A percentile compares a stretch with the other conserved stretches of the same genome.
These are phyloP conservation scores for Mortierella sp. DNA, from an alignment of 371 early-diverging fungal species.

Conservation along the genomic window DNA sequence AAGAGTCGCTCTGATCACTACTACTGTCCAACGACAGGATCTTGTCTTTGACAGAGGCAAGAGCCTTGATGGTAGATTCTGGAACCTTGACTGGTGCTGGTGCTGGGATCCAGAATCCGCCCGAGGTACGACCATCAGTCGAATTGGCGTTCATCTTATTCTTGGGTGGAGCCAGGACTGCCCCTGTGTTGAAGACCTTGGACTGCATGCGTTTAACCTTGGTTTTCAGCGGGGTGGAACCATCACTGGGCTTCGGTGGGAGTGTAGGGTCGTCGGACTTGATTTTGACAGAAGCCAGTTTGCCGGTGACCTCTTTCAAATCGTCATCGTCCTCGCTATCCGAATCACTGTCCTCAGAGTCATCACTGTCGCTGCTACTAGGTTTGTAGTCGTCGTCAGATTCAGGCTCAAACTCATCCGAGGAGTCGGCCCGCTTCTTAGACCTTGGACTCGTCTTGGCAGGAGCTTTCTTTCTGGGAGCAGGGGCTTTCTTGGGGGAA, in stretches of 20 bases:
- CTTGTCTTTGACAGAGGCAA: slow-evolving; percentile 28
- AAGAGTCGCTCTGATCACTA: slow-evolving; percentile 1
- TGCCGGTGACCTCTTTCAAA: slow-evolving; percentile 26
- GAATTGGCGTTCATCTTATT: slow-evolving; percentile 28
- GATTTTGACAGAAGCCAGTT: slow-evolving; percentile 46
- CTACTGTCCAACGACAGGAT: slow-evolving; percentile 7
- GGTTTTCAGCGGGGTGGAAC: slow-evolving; percentile 4
- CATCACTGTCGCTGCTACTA: slow-evolving; percentile 9
- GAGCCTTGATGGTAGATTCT: slow-evolving; percentile 38
- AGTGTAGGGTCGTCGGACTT: slow-evolving; percentile 28
- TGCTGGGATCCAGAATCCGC: slow-evolving; percentile 47
- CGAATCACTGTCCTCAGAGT: slow-evolving; percentile 8
- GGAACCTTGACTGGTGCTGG: slow-evolving; percentile 41
- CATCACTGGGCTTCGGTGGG: slow-evolving; percentile 7
- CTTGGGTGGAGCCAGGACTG: slow-evolving; percentile 43
- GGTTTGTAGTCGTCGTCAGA: slow-evolving; percentile 29
- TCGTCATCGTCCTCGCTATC: slow-evolving; percentile 25
- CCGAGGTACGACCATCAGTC: slow-evolving; percentile 19
- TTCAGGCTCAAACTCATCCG: slow-evolving; percentile 34
- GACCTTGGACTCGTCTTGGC: slow-evolving; percentile 7
- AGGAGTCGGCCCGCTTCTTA: slow-evolving; percentile 28
- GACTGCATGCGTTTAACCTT: slow-evolving; percentile 25
- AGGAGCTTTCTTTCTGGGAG: slow-evolving; percentile 17
- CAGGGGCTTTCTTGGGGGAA: slow-evolving; percentile 1
- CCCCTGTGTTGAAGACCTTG: slow-evolving; percentile 21